Percentiles rank a stretch among this genome's conserved stretches.
These are phyloP conservation scores for Zoysia matrella DNA, from an alignment of 202 grass and related monocot genomes.

Conservation along the genomic window DNA sequence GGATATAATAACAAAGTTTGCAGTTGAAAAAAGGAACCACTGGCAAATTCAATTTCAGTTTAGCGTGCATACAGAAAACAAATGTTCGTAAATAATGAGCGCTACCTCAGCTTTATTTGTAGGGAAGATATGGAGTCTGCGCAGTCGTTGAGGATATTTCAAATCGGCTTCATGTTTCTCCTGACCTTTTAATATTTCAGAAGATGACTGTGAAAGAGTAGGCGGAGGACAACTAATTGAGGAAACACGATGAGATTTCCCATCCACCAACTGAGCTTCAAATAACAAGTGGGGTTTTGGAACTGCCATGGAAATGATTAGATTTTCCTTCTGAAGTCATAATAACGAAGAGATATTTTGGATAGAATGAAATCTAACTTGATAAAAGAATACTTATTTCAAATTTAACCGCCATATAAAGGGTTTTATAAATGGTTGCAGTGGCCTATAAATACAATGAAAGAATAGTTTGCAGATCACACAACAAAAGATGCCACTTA, in stretches of 20 bases:
- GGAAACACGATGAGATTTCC: conserved; percentile 78
- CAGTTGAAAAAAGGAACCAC: conserved; percentile 9
- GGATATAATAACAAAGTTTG: conserved; percentile 1
- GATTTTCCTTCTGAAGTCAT: conserved; percentile 11
- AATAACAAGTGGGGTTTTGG: conserved; percentile 88
- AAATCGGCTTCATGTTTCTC: conserved; percentile 84
- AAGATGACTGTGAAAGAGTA: conserved; percentile 49
- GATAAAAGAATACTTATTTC: conserved; percentile 19
- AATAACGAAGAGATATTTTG: conserved; percentile 34
- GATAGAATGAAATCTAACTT: conserved; percentile 13
- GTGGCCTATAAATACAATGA: not conserved
- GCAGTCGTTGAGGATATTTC: conserved; percentile 91
- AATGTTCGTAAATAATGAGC: conserved; percentile 37
- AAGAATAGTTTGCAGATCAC: not conserved
- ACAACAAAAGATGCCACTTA: conserved; percentile 9
- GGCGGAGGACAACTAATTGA: conserved; percentile 68
- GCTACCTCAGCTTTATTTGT: conserved; percentile 90
- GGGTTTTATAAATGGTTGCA: not conserved
- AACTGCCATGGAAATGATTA: conserved; percentile 61
- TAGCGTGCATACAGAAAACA: conserved; percentile 24
- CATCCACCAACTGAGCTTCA: conserved; percentile 92
- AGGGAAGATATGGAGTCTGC: conserved; percentile 85
- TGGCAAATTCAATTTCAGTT: conserved; percentile 7
- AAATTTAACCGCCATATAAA: conserved; percentile 4
- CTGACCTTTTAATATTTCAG: conserved; percentile 74